Evolutionary conservation across 805 yeast genomes (phyloP).

Genomic region (Tetrapisispora fleetii): DNA sequence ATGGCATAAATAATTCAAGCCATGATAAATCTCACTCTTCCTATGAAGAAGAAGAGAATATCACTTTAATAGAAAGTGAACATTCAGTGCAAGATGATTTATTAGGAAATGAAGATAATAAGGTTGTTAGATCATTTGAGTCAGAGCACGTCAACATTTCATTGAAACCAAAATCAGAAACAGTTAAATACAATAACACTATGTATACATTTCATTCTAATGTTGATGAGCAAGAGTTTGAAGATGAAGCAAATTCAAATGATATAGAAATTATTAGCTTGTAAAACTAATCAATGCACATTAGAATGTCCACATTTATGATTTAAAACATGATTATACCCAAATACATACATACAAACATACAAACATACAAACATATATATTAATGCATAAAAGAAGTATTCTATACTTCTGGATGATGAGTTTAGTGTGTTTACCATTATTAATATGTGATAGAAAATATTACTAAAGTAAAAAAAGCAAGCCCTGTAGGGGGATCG

Average conservation of each 20-base stretch:
- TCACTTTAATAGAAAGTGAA: background rate
- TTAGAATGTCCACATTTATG: background rate
- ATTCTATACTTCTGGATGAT: no score
- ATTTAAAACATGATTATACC: background rate
- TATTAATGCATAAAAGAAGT: background rate
- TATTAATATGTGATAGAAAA: no score
- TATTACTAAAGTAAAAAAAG: background rate
- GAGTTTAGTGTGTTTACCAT: no score
- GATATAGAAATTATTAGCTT: constrained; percentile 1
- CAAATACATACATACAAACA: background rate
- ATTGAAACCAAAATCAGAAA: background rate
- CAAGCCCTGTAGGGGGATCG: constrained; percentile 23
- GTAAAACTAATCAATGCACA: background rate
- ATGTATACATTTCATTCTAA: background rate
- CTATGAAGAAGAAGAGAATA: background rate
- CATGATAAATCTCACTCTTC: background rate
- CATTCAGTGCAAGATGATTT: background rate
- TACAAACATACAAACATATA: no score
- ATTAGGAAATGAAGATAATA: background rate
- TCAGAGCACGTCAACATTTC: background rate
- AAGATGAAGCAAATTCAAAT: background rate
- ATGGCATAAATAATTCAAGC: background rate
- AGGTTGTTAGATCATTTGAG: background rate
- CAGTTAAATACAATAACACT: background rate
- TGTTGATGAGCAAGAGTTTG: background rate